Conservation (phyloP, 2,329 filamentous ascomycete species). For the Ceratocystis destructans region DNA sequence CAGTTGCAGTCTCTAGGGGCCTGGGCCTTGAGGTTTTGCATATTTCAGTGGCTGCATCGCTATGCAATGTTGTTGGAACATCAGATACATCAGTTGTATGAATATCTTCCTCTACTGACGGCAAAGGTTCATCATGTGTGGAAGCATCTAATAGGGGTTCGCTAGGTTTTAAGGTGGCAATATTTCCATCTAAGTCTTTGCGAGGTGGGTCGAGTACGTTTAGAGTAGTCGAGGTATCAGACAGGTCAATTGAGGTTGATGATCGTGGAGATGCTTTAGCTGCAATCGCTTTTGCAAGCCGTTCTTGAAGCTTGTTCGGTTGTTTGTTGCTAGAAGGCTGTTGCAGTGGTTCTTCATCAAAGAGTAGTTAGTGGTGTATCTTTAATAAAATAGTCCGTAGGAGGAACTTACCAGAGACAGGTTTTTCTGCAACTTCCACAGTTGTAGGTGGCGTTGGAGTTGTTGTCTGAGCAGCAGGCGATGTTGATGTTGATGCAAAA, state of each 20-base stretch:
- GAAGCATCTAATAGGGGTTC: too few relatives aligned
- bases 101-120: too few relatives aligned
- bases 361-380: not conserved
- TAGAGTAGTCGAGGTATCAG: not conserved
- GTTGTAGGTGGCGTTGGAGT: not conserved
- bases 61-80: too few relatives aligned
- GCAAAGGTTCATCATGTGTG: too few relatives aligned
- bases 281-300: slow-evolving; percentile 74
- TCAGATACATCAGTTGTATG: too few relatives aligned
- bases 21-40: too few relatives aligned
- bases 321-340: slow-evolving; percentile 48
- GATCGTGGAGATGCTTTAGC: slow-evolving; percentile 35
- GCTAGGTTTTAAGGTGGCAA: too few relatives aligned
- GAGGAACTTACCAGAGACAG: not conserved
- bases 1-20: not conserved
- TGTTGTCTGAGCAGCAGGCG: not conserved
- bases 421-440: not conserved
- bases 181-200: too few relatives aligned
- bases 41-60: too few relatives aligned
- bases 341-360: slow-evolving; percentile 26
- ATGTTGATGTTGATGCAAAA: not conserved
- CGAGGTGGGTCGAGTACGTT: not conserved
- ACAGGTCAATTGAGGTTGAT: slow-evolving; percentile 3
- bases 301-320: slow-evolving; percentile 78
- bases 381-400: not conserved